Conservation (phyloP, 345 rosid genomes). For the Trapa bicornis region DNA sequence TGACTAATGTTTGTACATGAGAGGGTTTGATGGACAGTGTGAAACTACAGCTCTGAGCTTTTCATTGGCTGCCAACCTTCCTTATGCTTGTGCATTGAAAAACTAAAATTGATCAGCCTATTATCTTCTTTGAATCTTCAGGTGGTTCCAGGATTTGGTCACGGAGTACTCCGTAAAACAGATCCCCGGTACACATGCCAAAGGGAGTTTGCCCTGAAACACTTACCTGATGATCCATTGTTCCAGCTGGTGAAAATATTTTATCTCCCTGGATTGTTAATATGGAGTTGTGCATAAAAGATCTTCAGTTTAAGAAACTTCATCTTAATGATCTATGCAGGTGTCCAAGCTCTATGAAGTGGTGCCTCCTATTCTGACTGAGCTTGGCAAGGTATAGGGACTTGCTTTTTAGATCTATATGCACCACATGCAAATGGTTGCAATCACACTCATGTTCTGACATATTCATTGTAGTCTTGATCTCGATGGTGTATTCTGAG, state of each 20-base stretch:
- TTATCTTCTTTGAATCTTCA: slow-evolving; percentile 17
- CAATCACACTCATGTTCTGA: neutral
- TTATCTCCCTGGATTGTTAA: slow-evolving; percentile 6
- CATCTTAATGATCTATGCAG: slow-evolving; percentile 22
- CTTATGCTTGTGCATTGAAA: no score
- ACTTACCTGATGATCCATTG: slow-evolving; percentile 85
- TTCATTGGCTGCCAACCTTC: no score
- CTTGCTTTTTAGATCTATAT: neutral
- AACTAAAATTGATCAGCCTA: neutral
- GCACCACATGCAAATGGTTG: neutral
- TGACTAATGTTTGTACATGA: neutral
- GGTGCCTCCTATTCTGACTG: slow-evolving; percentile 84
- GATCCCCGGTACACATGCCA: slow-evolving; percentile 95
- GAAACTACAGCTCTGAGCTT: no score
- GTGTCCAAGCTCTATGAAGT: slow-evolving; percentile 95
- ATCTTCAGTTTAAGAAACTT: neutral
- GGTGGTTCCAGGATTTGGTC: slow-evolving; percentile 99
- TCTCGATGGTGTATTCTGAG: neutral
- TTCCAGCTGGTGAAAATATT: slow-evolving; percentile 71
- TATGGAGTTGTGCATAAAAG: neutral
- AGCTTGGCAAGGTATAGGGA: slow-evolving; percentile 67
- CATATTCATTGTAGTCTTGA: neutral
- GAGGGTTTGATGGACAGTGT: neutral
- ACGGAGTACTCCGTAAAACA: slow-evolving; percentile 89
- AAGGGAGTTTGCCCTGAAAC: slow-evolving; percentile 97